Evolutionary conservation across 306 rosid species (phyloP), one percentile per base, ranked within the genome.

Genomic region (Glycine latifolia): DNA sequence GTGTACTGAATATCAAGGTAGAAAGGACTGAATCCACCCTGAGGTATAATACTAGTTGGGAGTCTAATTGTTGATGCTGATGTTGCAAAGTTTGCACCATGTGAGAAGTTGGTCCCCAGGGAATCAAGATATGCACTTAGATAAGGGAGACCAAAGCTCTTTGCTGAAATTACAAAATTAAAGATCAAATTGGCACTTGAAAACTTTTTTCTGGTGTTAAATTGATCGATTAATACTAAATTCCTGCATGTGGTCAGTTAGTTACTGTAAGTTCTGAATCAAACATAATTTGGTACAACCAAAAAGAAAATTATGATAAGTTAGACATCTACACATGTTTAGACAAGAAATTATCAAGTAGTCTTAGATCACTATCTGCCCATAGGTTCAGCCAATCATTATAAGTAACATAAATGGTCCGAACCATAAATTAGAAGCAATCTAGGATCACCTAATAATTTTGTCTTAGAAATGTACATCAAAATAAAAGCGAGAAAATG

Each of bases 61-160:
- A 41, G 62, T 78, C 48, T 89, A 46, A 87, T 85, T 9, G 92
- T 85, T 14, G 92, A 80, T 53, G 37, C 82, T 11, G 78, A 31
- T 9, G 86, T 77, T 3, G 88, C 92, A 26, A 68, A 89, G 54
- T 89, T 89, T 56, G 90, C 92, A 11, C 88, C 90, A 3, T 80
- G 39, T 59, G 83, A 54, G 68, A 82, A 85, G 59, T 82, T 86
- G 82, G 86, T 77, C 54, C 90, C 84, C 48, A 84, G 16, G 0
- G 92, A 86, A 87, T 87, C 76, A 58, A 89, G 88, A 78, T 89
- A 89, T 14, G 92, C 83, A 0, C 80, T 79, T n/a, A 87, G 63
- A 80, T 67, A 85, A 0, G 90, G 86, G 1, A 82, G 76, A 7
- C 72, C 83, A 15, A 84, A 71, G 69, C 79, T 79, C 10, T 73